Evolutionary conservation across 2,329 filamentous ascomycete genomes (phyloP).

Genomic region (Neofusicoccum sp.): DNA sequence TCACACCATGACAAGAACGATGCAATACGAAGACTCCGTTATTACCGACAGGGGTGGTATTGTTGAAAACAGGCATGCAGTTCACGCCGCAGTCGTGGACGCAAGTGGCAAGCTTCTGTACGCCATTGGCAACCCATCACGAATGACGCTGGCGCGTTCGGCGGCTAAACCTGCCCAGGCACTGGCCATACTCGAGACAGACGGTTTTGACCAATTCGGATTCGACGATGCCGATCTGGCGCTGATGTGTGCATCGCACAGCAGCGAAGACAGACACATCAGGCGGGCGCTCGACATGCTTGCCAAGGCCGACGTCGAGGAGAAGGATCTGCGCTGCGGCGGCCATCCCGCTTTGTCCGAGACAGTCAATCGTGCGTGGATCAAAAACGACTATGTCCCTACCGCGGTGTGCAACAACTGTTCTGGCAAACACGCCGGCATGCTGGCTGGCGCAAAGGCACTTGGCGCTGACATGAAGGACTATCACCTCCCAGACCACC

Average conservation of each 20-base stretch:
- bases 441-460: conserved; percentile 44
- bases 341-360: conserved; percentile 33
- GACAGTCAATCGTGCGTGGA: conserved; percentile 40
- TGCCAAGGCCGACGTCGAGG: conserved; percentile 28
- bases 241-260: conserved; percentile 51
- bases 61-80: conserved; percentile 29
- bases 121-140: conserved; percentile 41
- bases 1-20: no score
- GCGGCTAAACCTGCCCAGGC: conserved; percentile 49
- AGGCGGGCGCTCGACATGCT: conserved; percentile 41
- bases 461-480: conserved; percentile 29
- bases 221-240: conserved; percentile 46
- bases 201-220: conserved; percentile 34
- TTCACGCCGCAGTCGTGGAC: conserved; percentile 35
- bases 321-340: conserved; percentile 44
- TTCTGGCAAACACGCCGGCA: conserved; percentile 50
- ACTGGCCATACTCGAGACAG: conserved; percentile 46
- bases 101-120: conserved; percentile 40
- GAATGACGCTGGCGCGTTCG: conserved; percentile 46
- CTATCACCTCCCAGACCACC: conserved; percentile 33
- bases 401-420: conserved; percentile 47
- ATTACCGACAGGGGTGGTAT: conserved; percentile 6
- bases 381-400: conserved; percentile 38
- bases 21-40: background rate
- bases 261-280: conserved; percentile 43